These are phyloP conservation scores for Clitoria ternatea DNA, from an alignment of 306 rosid species.

Conservation along the genomic window DNA sequence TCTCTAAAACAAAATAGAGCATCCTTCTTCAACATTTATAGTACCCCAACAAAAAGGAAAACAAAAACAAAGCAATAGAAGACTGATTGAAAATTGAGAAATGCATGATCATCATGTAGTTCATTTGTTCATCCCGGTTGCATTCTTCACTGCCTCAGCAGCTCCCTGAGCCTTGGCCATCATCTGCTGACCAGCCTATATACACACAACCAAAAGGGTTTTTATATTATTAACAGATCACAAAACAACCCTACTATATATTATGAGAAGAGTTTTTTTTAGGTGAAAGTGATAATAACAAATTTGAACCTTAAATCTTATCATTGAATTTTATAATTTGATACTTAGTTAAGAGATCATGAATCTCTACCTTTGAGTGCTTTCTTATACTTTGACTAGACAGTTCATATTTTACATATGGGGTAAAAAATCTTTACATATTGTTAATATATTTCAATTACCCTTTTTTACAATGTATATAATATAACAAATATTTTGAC, in stretches of 20 bases:
- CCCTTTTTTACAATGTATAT: too few relatives aligned
- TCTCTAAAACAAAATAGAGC: neutral
- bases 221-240: neutral
- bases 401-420: too few relatives aligned
- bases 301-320: too few relatives aligned
- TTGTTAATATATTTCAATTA: neutral
- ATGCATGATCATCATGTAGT: neutral
- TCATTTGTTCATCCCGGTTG: conserved; percentile 54
- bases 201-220: neutral
- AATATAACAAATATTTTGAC: neutral
- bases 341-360: too few relatives aligned
- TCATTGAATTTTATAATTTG: too few relatives aligned
- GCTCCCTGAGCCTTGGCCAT: conserved; percentile 46
- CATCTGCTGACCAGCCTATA: conserved; percentile 45
- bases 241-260: neutral
- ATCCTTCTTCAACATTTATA: neutral
- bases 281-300: too few relatives aligned
- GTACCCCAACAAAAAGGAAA: neutral
- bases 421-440: neutral
- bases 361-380: too few relatives aligned
- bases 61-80: neutral
- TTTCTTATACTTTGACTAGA: too few relatives aligned
- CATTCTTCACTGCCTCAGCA: conserved; percentile 46
- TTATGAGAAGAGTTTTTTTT: too few relatives aligned
- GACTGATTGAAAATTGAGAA: neutral